A percentile compares a stretch with the other conserved stretches of the same genome.
Conservation (phyloP, 2,329 filamentous ascomycete genomes). For the Penicillium sp. region DNA sequence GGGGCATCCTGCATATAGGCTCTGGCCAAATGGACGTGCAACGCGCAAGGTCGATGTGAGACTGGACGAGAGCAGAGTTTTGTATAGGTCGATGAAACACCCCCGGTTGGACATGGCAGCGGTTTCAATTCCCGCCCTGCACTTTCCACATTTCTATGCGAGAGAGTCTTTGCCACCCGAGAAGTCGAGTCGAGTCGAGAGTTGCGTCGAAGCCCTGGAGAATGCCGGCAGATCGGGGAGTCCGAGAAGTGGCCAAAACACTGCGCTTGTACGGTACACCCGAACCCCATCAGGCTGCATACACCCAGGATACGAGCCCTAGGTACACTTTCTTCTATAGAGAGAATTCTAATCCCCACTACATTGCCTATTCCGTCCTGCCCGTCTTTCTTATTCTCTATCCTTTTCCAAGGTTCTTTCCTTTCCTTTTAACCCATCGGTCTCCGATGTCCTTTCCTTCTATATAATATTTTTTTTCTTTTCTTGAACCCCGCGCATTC, state of each 20-base stretch:
- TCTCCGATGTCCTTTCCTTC: slow-evolving; percentile 23
- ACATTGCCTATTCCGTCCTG: slow-evolving; percentile 15
- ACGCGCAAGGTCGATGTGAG: slow-evolving; percentile 16
- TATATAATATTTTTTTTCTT: slow-evolving; percentile 26
- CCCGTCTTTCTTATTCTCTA: slow-evolving; percentile 16
- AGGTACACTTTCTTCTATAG: background rate
- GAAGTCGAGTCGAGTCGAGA: background rate
- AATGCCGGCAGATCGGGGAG: slow-evolving; percentile 16
- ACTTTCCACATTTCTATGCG: background rate
- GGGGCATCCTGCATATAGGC: slow-evolving; percentile 23
- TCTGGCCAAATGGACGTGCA: slow-evolving; percentile 25
- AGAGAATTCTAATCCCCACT: slow-evolving; percentile 16
- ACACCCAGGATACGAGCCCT: slow-evolving; percentile 10
- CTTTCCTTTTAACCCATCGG: slow-evolving; percentile 13
- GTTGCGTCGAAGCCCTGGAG: background rate
- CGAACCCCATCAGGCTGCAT: slow-evolving; percentile 15
- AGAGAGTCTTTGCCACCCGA: slow-evolving; percentile 7
- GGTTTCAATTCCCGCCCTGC: slow-evolving; percentile 14
- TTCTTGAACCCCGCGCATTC: slow-evolving; percentile 31
- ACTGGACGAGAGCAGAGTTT: slow-evolving; percentile 15
- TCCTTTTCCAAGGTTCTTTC: slow-evolving; percentile 8
- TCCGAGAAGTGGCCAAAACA: slow-evolving; percentile 10
- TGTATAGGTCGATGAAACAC: slow-evolving; percentile 13
- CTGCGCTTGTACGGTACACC: slow-evolving; percentile 8
- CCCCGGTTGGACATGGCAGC: slow-evolving; percentile 1